phyloP scores from a whole-genome alignment of 805 yeast species.

The Candida coleopterorum region DNA sequence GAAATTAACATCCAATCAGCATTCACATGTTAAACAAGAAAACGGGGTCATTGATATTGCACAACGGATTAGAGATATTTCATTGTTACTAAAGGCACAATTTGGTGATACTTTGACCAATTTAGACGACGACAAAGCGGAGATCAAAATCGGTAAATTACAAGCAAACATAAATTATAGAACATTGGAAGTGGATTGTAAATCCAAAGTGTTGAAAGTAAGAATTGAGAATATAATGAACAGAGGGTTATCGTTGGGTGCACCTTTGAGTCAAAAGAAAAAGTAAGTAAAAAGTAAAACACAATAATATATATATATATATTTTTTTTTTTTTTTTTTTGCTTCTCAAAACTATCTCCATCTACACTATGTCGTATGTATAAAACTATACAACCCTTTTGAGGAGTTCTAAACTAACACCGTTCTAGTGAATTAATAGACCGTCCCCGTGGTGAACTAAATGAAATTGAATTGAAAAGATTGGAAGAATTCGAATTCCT shows the following conservation, averaged over 20 bases:
- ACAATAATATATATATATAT: background rate
- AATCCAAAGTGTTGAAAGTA: constrained; percentile 70
- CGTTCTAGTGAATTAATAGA: constrained; percentile 55
- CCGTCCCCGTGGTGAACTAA: constrained; percentile 73
- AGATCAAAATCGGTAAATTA: constrained; percentile 67
- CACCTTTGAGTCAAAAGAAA: constrained; percentile 60
- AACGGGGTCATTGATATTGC: constrained; percentile 24
- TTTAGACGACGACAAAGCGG: constrained; percentile 45
- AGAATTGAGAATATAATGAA: constrained; percentile 77
- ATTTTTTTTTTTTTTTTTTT: constrained; percentile 1
- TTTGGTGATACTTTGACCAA: constrained; percentile 72
- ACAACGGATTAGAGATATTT: constrained; percentile 44
- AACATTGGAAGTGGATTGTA: constrained; percentile 62
- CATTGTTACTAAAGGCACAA: constrained; percentile 68
- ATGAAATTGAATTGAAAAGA: constrained; percentile 71
- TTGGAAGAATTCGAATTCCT: constrained; percentile 86
- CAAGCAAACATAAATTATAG: constrained; percentile 66
- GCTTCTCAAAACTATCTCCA: background rate
- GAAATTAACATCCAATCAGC: constrained; percentile 65
- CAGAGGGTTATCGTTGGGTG: constrained; percentile 74
- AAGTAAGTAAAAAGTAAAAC: constrained; percentile 1
- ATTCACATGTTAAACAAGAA: constrained; percentile 31
- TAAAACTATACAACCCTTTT: background rate
- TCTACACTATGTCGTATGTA: constrained; percentile 10
- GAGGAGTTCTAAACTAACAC: constrained; percentile 7